Conservation (phyloP, 768 basidiomycete species). For the Inosperma sp. region DNA sequence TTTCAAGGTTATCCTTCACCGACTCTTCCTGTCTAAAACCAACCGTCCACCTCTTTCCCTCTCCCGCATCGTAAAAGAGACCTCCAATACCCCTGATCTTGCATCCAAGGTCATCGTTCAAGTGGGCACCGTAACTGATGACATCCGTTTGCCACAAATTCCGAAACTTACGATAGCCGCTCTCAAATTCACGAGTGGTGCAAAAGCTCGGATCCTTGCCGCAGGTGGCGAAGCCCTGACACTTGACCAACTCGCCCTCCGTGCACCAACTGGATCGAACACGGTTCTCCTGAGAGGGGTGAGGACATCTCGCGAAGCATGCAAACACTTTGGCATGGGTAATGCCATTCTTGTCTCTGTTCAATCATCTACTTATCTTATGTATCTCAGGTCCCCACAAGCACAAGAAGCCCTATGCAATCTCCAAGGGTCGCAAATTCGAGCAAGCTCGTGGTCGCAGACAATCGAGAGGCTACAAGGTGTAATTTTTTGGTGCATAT, state of each 20-base stretch:
- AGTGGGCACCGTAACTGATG: constrained; percentile 94
- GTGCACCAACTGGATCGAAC: constrained; percentile 92
- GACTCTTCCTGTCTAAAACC: constrained; percentile 94
- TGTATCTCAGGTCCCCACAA: constrained; percentile 71
- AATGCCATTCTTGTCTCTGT: neutral
- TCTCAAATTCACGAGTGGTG: constrained; percentile 88
- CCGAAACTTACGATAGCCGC: constrained; percentile 94
- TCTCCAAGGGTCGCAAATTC: constrained; percentile 98
- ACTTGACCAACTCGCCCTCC: constrained; percentile 92
- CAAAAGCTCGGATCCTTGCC: constrained; percentile 91
- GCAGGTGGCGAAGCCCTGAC: constrained; percentile 95
- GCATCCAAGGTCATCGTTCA: constrained; percentile 82
- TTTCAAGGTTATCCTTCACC: constrained; percentile 81
- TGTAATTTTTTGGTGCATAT: constrained; percentile 47
- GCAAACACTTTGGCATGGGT: constrained; percentile 98
- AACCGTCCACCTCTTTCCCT: constrained; percentile 97
- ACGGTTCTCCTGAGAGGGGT: constrained; percentile 91
- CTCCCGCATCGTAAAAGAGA: constrained; percentile 87
- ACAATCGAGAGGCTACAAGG: constrained; percentile 97
- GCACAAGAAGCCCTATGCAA: constrained; percentile 96
- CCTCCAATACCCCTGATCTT: constrained; percentile 56
- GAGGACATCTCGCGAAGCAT: constrained; percentile 89
- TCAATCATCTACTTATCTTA: neutral
- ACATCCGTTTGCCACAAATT: constrained; percentile 77
- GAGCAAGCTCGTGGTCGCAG: constrained; percentile 98